Percentiles rank a stretch among this genome's conserved stretches.
phyloP scores from a whole-genome alignment of 2,329 filamentous ascomycete genomes.

The Cladorrhinum sp. region DNA sequence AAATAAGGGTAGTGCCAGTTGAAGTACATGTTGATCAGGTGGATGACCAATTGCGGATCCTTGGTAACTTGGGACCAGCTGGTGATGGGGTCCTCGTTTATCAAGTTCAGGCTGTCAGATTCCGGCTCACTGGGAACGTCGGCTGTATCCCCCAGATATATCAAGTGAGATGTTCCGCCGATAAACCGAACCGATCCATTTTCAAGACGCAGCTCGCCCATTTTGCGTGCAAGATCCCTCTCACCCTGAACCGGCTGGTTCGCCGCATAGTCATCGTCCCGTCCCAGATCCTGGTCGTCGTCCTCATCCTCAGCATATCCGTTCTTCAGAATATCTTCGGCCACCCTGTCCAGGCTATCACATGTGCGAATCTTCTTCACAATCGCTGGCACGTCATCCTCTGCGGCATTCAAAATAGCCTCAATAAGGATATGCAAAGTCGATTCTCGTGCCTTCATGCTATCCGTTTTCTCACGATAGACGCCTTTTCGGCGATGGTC shows the following conservation, averaged over 20 bases:
- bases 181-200: conserved; percentile 88
- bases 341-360: conserved; percentile 61
- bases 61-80: conserved; percentile 87
- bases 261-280: conserved; percentile 37
- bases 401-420: conserved; percentile 84
- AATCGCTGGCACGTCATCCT: conserved; percentile 78
- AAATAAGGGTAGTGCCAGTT: conserved; percentile 98
- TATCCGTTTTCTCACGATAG: conserved; percentile 90
- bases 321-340: conserved; percentile 51
- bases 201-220: conserved; percentile 85
- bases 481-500: conserved; percentile 96
- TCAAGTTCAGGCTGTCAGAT: conserved; percentile 42
- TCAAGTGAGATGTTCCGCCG: conserved; percentile 89
- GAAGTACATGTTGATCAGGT: conserved; percentile 97
- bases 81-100: conserved; percentile 66
- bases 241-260: conserved; percentile 56
- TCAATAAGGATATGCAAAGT: conserved; percentile 92
- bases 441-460: conserved; percentile 78
- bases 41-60: conserved; percentile 74
- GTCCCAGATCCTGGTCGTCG: conserved; percentile 42
- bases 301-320: conserved; percentile 38
- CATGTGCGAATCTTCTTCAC: conserved; percentile 87
- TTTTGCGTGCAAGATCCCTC: conserved; percentile 81
- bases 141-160: conserved; percentile 64
- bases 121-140: conserved; percentile 42